Conservation (phyloP, 2,329 filamentous ascomycete genomes). For the Shiraia bambusicola region DNA sequence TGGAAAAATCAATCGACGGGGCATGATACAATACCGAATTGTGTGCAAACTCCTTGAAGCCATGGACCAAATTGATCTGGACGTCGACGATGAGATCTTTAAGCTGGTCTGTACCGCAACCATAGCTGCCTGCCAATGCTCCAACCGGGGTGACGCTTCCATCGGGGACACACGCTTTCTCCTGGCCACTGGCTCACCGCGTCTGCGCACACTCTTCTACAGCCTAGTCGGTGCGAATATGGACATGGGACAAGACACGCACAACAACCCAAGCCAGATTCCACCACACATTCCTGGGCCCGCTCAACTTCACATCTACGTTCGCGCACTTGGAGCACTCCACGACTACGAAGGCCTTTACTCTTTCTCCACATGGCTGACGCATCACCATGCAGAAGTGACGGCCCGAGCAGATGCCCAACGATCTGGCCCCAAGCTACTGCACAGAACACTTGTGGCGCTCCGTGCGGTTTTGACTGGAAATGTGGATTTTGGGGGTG, state of each 20-base stretch:
- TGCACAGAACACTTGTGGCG: slow-evolving; percentile 44
- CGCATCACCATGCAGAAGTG: slow-evolving; percentile 24
- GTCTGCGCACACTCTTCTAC: slow-evolving; percentile 31
- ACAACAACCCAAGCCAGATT: slow-evolving; percentile 2
- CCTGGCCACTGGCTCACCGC: slow-evolving; percentile 16
- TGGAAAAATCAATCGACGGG: slow-evolving; percentile 4
- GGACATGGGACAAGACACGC: slow-evolving; percentile 9
- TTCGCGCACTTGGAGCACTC: slow-evolving; percentile 64
- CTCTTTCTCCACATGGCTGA: slow-evolving; percentile 61
- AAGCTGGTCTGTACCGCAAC: slow-evolving; percentile 36
- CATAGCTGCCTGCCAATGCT: slow-evolving; percentile 31
- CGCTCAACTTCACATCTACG: slow-evolving; percentile 58
- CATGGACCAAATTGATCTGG: slow-evolving; percentile 34
- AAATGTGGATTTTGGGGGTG: slow-evolving; percentile 12
- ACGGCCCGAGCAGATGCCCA: slow-evolving; percentile 30
- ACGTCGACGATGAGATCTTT: slow-evolving; percentile 37
- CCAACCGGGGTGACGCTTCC: slow-evolving; percentile 10
- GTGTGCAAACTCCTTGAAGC: slow-evolving; percentile 26
- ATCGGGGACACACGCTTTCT: slow-evolving; percentile 15
- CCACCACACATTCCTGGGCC: slow-evolving; percentile 51
- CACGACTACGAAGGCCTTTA: slow-evolving; percentile 62
- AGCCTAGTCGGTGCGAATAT: slow-evolving; percentile 22
- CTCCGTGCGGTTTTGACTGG: slow-evolving; percentile 47
- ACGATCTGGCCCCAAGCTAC: slow-evolving; percentile 21
- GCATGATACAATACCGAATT: slow-evolving; percentile 23